phyloP scores from a whole-genome alignment of 805 yeast genomes.

The Lipomyces yamadae region DNA sequence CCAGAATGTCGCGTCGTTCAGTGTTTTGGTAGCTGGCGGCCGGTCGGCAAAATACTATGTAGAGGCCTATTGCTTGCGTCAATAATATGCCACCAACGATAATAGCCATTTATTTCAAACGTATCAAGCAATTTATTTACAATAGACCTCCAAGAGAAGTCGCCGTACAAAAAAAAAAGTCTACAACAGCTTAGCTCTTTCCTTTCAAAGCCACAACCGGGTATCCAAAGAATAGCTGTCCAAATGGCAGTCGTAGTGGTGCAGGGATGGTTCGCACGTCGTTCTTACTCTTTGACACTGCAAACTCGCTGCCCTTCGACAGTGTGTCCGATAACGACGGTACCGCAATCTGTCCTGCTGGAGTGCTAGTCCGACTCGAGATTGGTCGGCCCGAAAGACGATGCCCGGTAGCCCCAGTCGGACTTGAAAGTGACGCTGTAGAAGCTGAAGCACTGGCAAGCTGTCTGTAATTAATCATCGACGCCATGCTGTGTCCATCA shows the following conservation, averaged over 20 bases:
- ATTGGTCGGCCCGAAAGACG: conserved; percentile 30
- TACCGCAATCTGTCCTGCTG: conserved; percentile 15
- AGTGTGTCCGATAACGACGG: conserved; percentile 33
- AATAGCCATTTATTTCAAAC: not conserved
- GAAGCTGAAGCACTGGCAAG: conserved; percentile 53
- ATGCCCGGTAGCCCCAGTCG: conserved; percentile 19
- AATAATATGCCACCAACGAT: not conserved
- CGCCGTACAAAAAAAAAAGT: not conserved
- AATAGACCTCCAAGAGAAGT: not conserved
- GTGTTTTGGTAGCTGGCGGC: too few species aligned
- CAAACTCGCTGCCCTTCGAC: conserved; percentile 33
- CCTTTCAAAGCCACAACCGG: conserved; percentile 51
- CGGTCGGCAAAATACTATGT: too few species aligned
- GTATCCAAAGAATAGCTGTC: conserved; percentile 91
- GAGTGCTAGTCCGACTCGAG: conserved; percentile 11
- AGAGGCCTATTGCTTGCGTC: too few species aligned
- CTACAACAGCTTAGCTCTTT: conserved; percentile 2
- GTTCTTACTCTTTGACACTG: conserved; percentile 31
- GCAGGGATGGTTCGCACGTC: conserved; percentile 53
- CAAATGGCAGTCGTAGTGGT: conserved; percentile 74
- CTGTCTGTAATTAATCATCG: conserved; percentile 65
- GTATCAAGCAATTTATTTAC: not conserved
- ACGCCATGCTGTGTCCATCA: conserved; percentile 62
- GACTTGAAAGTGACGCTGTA: conserved; percentile 18
- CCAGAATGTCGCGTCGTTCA: too few species aligned